phyloP scores from a whole-genome alignment of 805 yeast species.

The Suhomyces sp. region DNA sequence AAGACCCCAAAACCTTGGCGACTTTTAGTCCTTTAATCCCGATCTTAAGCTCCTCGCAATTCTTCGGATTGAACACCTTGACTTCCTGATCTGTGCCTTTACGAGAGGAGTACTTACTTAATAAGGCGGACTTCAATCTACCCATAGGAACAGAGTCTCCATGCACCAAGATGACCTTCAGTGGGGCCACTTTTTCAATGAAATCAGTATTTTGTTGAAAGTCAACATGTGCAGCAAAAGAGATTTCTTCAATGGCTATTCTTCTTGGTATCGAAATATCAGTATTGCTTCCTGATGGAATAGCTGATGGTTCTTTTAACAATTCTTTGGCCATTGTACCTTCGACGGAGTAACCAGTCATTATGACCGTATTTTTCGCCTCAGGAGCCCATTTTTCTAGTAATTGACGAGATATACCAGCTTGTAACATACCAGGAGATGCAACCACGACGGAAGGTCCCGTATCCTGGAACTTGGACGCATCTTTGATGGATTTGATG shows the following conservation, averaged over 20 bases:
- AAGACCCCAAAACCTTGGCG: constrained; percentile 66
- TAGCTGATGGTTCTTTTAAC: constrained; percentile 85
- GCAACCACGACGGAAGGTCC: constrained; percentile 97
- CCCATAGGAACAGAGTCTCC: constrained; percentile 99
- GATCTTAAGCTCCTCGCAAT: constrained; percentile 75
- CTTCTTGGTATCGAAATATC: constrained; percentile 86
- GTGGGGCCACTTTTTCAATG: constrained; percentile 84
- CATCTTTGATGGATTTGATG: constrained; percentile 72
- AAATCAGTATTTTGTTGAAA: constrained; percentile 90
- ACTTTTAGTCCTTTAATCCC: constrained; percentile 80
- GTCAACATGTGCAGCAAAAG: constrained; percentile 99
- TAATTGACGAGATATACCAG: constrained; percentile 88
- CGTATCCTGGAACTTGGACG: constrained; percentile 85
- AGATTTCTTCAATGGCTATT: constrained; percentile 83
- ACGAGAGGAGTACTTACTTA: constrained; percentile 78
- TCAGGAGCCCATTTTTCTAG: constrained; percentile 98
- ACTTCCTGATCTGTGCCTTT: constrained; percentile 89
- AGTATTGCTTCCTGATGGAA: constrained; percentile 78
- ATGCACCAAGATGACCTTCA: constrained; percentile 85
- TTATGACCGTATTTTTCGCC: constrained; percentile 77
- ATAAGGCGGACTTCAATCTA: constrained; percentile 84
- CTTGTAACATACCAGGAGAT: constrained; percentile 97
- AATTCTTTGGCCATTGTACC: constrained; percentile 96
- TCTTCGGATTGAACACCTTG: constrained; percentile 87
- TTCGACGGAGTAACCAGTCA: constrained; percentile 97